These are phyloP conservation scores for Warburgia ugandensis DNA, from an alignment of 164 flowering plant genomes.

Conservation along the genomic window DNA sequence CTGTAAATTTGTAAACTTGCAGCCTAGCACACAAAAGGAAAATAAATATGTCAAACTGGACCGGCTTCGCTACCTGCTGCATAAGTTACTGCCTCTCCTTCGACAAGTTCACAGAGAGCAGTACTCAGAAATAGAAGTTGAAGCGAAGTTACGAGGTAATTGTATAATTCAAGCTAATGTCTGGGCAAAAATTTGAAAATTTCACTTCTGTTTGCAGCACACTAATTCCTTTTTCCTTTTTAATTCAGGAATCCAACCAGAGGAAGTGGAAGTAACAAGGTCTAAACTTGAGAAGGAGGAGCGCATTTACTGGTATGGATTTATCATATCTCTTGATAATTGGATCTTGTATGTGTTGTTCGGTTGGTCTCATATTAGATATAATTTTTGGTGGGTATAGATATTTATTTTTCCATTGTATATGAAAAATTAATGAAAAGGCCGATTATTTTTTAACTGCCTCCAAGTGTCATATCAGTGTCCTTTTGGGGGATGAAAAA, in stretches of 20 bases:
- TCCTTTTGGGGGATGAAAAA: too few species aligned
- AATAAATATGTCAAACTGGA: constrained; percentile 35
- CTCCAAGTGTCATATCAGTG: too few species aligned
- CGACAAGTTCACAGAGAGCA: constrained; percentile 53
- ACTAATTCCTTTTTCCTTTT: background rate
- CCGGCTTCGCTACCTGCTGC: constrained; percentile 45
- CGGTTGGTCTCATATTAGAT: too few species aligned
- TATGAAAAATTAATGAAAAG: too few species aligned
- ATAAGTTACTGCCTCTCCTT: constrained; percentile 56
- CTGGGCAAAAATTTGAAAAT: background rate
- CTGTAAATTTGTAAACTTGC: constrained; percentile 9
- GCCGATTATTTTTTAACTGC: too few species aligned
- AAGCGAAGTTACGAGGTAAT: constrained; percentile 47
- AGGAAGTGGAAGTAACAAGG: constrained; percentile 20
- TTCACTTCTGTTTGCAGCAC: too few species aligned
- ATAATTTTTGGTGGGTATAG: too few species aligned
- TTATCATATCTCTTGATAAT: background rate
- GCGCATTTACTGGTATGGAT: constrained; percentile 54
- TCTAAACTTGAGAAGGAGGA: constrained; percentile 52
- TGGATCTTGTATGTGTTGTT: background rate
- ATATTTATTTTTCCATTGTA: too few species aligned
- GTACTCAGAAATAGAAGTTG: constrained; percentile 41
- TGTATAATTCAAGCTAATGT: too few species aligned
- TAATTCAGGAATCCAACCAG: constrained; percentile 7
- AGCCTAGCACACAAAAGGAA: constrained; percentile 29